Evolutionary conservation across 2,329 filamentous ascomycete genomes (phyloP).

Genomic region (Mycosphaerelloides madeirae): DNA sequence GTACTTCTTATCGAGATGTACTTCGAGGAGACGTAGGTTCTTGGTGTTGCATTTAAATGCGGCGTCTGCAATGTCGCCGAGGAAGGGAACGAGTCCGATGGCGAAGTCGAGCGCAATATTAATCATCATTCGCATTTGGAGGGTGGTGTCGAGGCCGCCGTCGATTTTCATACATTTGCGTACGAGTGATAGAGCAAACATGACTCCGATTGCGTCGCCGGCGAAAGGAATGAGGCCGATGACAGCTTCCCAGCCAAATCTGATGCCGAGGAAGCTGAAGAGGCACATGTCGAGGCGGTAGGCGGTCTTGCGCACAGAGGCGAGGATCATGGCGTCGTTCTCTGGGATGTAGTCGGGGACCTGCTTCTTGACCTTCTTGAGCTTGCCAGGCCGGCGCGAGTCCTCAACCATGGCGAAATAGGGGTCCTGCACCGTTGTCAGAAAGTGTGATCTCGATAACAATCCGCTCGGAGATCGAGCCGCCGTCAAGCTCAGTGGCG

Average conservation of each 20-base stretch:
- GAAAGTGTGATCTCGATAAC: too few species aligned
- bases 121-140: slow-evolving; percentile 69
- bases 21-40: slow-evolving; percentile 66
- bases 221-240: slow-evolving; percentile 78
- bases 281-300: slow-evolving; percentile 81
- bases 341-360: slow-evolving; percentile 76
- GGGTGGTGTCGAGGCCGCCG: slow-evolving; percentile 61
- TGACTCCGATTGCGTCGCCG: slow-evolving; percentile 69
- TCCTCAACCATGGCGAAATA: slow-evolving; percentile 81
- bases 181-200: slow-evolving; percentile 72
- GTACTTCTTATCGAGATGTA: slow-evolving; percentile 64
- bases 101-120: slow-evolving; percentile 73
- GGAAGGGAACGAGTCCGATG: slow-evolving; percentile 67
- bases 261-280: slow-evolving; percentile 74
- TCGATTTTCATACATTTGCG: slow-evolving; percentile 68
- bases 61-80: slow-evolving; percentile 72
- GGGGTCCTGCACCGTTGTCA: slow-evolving; percentile 80
- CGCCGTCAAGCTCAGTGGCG: too few species aligned
- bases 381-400: slow-evolving; percentile 65
- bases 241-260: slow-evolving; percentile 84
- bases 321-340: slow-evolving; percentile 77
- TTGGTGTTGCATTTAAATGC: slow-evolving; percentile 70
- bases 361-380: slow-evolving; percentile 80
- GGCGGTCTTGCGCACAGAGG: slow-evolving; percentile 76
- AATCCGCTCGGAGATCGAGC: too few species aligned